Conservation (phyloP, 2,329 filamentous ascomycete genomes). For the Penicillium psychrosexuale region DNA sequence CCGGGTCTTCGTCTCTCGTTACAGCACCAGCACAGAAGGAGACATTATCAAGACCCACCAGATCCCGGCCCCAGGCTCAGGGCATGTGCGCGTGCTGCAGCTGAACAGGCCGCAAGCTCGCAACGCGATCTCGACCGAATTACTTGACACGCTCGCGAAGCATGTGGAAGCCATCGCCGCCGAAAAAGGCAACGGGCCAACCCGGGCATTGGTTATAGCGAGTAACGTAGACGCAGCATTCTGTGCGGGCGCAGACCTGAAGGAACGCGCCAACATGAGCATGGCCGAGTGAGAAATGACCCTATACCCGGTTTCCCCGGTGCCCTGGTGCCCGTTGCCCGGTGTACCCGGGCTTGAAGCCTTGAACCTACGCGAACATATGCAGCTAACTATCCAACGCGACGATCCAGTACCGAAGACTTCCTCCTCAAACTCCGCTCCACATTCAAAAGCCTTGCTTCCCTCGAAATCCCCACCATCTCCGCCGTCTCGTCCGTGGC, state of each 20-base stretch:
- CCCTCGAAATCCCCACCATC: constrained; percentile 84
- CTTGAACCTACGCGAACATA: background rate
- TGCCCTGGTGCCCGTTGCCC: background rate
- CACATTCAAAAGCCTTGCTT: constrained; percentile 70
- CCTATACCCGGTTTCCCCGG: background rate
- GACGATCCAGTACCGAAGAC: constrained; percentile 61
- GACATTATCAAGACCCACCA: constrained; percentile 64
- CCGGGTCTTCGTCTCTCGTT: constrained; percentile 33
- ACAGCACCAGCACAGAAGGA: constrained; percentile 34
- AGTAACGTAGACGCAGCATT: constrained; percentile 85
- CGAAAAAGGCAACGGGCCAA: constrained; percentile 57
- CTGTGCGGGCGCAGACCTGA: constrained; percentile 91
- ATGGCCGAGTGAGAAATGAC: constrained; percentile 64
- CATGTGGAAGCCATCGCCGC: constrained; percentile 70
- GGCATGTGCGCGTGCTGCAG: constrained; percentile 82
- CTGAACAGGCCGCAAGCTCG: constrained; percentile 80
- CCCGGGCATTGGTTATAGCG: constrained; percentile 76
- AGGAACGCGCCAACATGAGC: constrained; percentile 76
- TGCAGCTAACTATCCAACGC: background rate
- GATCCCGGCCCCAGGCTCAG: constrained; percentile 72
- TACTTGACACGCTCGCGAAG: constrained; percentile 68
- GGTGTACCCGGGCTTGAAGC: background rate
- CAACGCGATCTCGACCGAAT: constrained; percentile 81
- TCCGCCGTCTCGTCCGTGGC: constrained; percentile 80
- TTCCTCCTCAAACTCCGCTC: constrained; percentile 75